Conservation (phyloP, 2,329 filamentous ascomycete species). For the Colletotrichum navitas region DNA sequence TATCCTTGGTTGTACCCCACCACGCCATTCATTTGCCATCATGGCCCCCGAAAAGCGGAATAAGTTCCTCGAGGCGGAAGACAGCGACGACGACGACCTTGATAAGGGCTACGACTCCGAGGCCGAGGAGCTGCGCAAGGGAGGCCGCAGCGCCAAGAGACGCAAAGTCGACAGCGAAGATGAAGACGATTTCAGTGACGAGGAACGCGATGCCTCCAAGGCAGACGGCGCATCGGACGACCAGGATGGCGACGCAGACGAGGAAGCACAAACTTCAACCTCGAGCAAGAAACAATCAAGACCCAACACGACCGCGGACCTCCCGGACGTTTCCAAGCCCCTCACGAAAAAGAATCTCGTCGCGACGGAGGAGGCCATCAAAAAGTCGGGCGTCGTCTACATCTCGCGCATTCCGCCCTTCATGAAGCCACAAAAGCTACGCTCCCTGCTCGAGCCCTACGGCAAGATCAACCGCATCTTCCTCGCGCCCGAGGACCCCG, state of each 20-base stretch:
- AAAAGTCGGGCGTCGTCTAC: constrained; percentile 85
- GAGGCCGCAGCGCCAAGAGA: constrained; percentile 72
- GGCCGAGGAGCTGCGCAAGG: constrained; percentile 74
- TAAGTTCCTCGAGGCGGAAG: constrained; percentile 74
- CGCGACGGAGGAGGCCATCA: constrained; percentile 72
- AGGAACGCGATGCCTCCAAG: constrained; percentile 52
- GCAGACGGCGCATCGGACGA: constrained; percentile 50
- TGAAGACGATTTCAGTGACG: constrained; percentile 54
- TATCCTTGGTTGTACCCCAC: not conserved
- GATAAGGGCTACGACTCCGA: constrained; percentile 76
- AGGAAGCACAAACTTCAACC: constrained; percentile 39
- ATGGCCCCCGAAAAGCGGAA: constrained; percentile 81
- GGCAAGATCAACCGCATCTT: constrained; percentile 83
- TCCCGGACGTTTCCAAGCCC: constrained; percentile 65
- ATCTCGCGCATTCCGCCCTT: constrained; percentile 87
- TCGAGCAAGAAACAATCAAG: constrained; percentile 49
- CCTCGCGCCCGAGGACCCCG: constrained; percentile 80
- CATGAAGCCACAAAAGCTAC: constrained; percentile 86
- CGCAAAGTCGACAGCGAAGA: constrained; percentile 67
- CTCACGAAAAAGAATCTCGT: constrained; percentile 77
- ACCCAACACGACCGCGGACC: constrained; percentile 38
- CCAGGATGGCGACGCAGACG: constrained; percentile 44
- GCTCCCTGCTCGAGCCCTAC: constrained; percentile 80
- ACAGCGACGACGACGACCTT: constrained; percentile 72
- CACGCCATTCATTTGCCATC: not conserved